Conservation (phyloP, 441 rosid genomes). For the Mallotus repandus region DNA sequence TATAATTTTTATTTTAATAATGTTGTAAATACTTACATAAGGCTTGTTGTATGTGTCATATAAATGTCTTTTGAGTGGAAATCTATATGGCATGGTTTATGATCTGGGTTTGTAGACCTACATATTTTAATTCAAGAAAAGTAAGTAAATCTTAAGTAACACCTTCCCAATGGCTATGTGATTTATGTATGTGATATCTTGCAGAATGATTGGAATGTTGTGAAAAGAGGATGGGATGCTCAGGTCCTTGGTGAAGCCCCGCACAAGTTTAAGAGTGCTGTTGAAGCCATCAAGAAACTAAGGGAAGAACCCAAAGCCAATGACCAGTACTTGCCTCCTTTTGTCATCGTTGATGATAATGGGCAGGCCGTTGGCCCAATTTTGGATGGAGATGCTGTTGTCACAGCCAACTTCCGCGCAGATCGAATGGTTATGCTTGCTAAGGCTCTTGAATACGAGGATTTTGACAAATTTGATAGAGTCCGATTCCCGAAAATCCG, state of each 20-base stretch:
- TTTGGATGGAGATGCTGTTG: constrained; percentile 95
- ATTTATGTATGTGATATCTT: constrained; percentile 12
- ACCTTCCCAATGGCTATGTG: background rate
- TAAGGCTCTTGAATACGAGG: constrained; percentile 82
- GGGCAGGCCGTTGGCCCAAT: constrained; percentile 89
- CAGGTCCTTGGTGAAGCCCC: constrained; percentile 99
- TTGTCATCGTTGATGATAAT: constrained; percentile 81
- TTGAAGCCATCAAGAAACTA: constrained; percentile 87
- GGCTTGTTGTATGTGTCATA: background rate
- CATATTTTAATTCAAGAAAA: background rate
- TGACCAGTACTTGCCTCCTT: constrained; percentile 92
- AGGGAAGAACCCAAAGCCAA: constrained; percentile 63
- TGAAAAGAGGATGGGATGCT: constrained; percentile 99
- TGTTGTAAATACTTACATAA: background rate
- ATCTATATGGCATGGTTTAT: background rate
- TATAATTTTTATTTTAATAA: background rate
- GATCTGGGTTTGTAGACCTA: background rate
- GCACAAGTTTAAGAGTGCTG: constrained; percentile 68
- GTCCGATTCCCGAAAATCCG: constrained; percentile 77
- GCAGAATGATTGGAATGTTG: constrained; percentile 94
- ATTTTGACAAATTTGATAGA: constrained; percentile 91
- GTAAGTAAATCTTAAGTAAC: background rate
- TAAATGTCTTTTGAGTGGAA: no score
- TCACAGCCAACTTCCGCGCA: constrained; percentile 92
- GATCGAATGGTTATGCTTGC: constrained; percentile 97